Conservation (phyloP, 305 asterid species). For the Fraxinus sp. region DNA sequence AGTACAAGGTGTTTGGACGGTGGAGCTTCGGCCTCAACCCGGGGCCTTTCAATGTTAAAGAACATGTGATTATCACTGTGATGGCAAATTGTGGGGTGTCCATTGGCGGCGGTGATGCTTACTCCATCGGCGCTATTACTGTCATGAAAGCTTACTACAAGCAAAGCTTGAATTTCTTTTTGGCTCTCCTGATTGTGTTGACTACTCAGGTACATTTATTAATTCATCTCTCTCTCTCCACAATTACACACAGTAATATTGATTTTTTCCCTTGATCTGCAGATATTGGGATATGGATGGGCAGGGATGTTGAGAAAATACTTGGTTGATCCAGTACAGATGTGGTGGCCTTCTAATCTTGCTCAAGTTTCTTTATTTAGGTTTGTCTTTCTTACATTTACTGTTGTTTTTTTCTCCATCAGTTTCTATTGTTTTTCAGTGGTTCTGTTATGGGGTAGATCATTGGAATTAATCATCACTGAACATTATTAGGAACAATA, state of each 20-base stretch:
- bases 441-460: background rate
- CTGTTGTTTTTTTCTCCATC: background rate
- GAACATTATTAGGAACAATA: background rate
- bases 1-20: constrained; percentile 43
- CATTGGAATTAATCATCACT: background rate
- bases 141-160: constrained; percentile 96
- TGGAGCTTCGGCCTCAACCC: constrained; percentile 81
- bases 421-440: background rate
- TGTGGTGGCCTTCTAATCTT: constrained; percentile 99
- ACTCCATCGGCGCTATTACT: constrained; percentile 92
- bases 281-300: constrained; percentile 97
- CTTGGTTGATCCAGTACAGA: constrained; percentile 92
- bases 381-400: constrained; percentile 28
- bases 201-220: constrained; percentile 73
- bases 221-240: no score
- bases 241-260: background rate
- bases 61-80: constrained; percentile 83
- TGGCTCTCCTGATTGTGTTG: constrained; percentile 74
- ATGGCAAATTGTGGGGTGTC: constrained; percentile 98
- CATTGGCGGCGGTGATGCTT: constrained; percentile 93
- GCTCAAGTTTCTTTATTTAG: constrained; percentile 95
- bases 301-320: constrained; percentile 90
- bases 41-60: constrained; percentile 87
- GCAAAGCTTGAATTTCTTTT: constrained; percentile 67
- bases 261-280: constrained; percentile 23